Conservation (phyloP, 2,329 filamentous ascomycete species). For the Hypoxylon sp. region DNA sequence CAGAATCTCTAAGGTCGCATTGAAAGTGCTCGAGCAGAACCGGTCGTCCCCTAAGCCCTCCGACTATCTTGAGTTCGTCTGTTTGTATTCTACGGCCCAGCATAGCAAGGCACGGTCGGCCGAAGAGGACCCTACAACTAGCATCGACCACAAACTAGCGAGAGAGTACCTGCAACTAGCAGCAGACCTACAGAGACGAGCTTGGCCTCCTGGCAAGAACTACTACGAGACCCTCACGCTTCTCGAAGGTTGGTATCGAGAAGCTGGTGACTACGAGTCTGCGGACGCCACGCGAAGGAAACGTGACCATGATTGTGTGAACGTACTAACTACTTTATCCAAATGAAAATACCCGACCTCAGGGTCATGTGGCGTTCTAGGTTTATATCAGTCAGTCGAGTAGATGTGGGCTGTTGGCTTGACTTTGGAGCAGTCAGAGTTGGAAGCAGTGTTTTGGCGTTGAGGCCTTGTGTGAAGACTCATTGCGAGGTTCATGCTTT, state of each 20-base stretch:
- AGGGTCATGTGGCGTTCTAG: constrained; percentile 22
- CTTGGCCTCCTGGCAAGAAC: constrained; percentile 50
- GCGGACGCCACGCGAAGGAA: constrained; percentile 42
- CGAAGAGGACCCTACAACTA: constrained; percentile 29
- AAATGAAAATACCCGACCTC: constrained; percentile 23
- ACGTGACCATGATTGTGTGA: constrained; percentile 45
- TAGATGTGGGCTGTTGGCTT: constrained; percentile 2
- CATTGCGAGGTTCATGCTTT: constrained; percentile 2
- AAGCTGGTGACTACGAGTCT: constrained; percentile 45
- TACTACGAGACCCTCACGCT: constrained; percentile 50
- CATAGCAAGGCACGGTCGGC: constrained; percentile 41
- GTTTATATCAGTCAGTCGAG: constrained; percentile 1
- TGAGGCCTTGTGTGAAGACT: constrained; percentile 1
- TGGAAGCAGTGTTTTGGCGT: constrained; percentile 9
- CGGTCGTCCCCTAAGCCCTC: constrained; percentile 38
- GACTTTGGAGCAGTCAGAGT: constrained; percentile 6
- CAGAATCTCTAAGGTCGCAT: constrained; percentile 46
- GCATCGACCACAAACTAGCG: constrained; percentile 45
- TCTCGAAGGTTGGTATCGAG: constrained; percentile 48
- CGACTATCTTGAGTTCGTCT: constrained; percentile 49
- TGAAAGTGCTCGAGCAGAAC: constrained; percentile 46
- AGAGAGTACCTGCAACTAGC: constrained; percentile 47
- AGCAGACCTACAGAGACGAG: constrained; percentile 45
- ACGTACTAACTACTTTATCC: constrained; percentile 39
- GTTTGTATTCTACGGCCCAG: constrained; percentile 47